phyloP scores from a whole-genome alignment of 148 eudicot species.

The Persicaria maculosa region DNA sequence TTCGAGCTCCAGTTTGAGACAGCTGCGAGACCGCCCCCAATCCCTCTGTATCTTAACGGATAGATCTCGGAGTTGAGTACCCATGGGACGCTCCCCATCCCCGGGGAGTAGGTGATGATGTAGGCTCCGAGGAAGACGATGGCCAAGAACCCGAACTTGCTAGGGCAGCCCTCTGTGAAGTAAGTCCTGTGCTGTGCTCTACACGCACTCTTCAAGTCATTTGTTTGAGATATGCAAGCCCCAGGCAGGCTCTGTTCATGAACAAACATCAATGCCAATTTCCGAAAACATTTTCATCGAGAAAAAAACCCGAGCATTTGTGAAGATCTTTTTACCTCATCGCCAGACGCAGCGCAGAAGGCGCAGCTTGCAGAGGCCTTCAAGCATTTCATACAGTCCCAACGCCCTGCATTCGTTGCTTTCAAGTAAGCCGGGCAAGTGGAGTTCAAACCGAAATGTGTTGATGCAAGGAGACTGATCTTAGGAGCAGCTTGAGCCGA shows the following conservation, averaged over 20 bases:
- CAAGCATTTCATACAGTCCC: slow-evolving; percentile 75
- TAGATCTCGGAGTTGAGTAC: slow-evolving; percentile 83
- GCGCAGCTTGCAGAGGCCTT: slow-evolving; percentile 44
- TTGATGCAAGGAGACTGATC: slow-evolving; percentile 30
- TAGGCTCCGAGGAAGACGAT: slow-evolving; percentile 53
- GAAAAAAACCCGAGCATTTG: too few species aligned
- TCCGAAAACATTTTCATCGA: background rate
- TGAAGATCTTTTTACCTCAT: slow-evolving; percentile 25
- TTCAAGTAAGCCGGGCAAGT: slow-evolving; percentile 45
- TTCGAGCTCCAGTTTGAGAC: slow-evolving; percentile 64
- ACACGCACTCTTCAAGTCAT: slow-evolving; percentile 36
- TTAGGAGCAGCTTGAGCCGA: slow-evolving; percentile 47
- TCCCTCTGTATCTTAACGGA: slow-evolving; percentile 57
- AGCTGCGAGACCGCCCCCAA: slow-evolving; percentile 74
- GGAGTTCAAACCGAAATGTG: slow-evolving; percentile 46
- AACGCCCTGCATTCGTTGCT: slow-evolving; percentile 27
- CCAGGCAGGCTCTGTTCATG: slow-evolving; percentile 49
- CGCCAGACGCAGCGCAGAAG: slow-evolving; percentile 47
- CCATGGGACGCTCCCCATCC: slow-evolving; percentile 90
- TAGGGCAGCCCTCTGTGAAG: slow-evolving; percentile 80
- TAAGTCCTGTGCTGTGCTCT: slow-evolving; percentile 37
- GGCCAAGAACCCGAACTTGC: slow-evolving; percentile 59
- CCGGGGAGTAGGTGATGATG: slow-evolving; percentile 71
- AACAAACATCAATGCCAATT: background rate
- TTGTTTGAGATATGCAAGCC: slow-evolving; percentile 45